Conservation (phyloP, 2,329 filamentous ascomycete genomes). For the Phialocephala subalpina region DNA sequence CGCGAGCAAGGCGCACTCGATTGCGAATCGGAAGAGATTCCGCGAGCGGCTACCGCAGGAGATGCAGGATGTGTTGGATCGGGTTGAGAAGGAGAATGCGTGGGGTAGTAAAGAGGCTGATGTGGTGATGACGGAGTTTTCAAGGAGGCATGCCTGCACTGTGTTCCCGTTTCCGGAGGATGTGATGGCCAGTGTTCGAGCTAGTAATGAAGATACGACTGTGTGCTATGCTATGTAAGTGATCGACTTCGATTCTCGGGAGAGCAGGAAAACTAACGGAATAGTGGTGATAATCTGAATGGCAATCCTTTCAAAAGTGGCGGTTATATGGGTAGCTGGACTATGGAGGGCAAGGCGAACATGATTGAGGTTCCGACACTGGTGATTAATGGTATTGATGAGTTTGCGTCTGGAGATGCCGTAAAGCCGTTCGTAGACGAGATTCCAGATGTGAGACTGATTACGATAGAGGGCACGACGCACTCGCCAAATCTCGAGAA, state of each 20-base stretch:
- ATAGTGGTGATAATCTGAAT: slow-evolving; percentile 15
- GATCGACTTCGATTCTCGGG: neutral
- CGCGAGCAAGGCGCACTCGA: slow-evolving; percentile 38
- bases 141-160: slow-evolving; percentile 10
- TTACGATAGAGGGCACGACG: slow-evolving; percentile 38
- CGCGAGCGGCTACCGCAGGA: slow-evolving; percentile 33
- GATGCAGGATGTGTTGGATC: slow-evolving; percentile 30
- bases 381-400: slow-evolving; percentile 51
- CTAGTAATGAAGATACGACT: slow-evolving; percentile 37
- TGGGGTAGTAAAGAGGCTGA: neutral
- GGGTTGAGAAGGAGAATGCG: slow-evolving; percentile 29
- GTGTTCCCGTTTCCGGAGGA: slow-evolving; percentile 17
- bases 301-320: slow-evolving; percentile 44
- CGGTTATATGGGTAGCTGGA: slow-evolving; percentile 49
- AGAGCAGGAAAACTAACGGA: neutral
- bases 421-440: slow-evolving; percentile 45
- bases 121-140: slow-evolving; percentile 16
- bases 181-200: slow-evolving; percentile 29
- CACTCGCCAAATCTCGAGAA: slow-evolving; percentile 47
- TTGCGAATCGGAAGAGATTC: slow-evolving; percentile 34
- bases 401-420: slow-evolving; percentile 42
- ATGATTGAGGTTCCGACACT: slow-evolving; percentile 48
- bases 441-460: slow-evolving; percentile 49
- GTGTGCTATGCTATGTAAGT: slow-evolving; percentile 38
- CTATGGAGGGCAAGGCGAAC: slow-evolving; percentile 43